Percentiles rank a stretch among this genome's conserved stretches.
These are phyloP conservation scores for Nitzschia putrida DNA, from an alignment of 108 stramenopile species.

Conservation along the genomic window DNA sequence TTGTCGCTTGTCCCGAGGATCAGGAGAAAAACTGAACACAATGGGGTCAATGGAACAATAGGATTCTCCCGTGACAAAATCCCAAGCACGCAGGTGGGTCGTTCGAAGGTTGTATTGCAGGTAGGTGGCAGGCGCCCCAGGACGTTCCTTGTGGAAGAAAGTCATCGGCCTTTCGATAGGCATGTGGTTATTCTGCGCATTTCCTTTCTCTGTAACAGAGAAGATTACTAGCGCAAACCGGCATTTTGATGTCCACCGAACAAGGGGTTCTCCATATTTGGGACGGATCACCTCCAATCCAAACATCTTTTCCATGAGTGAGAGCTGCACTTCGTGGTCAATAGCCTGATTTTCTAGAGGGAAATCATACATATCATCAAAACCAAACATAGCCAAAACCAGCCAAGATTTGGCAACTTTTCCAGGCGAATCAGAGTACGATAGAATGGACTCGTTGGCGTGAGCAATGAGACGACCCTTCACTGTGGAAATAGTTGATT, in stretches of 20 bases:
- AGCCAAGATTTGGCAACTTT: slow-evolving; percentile 73
- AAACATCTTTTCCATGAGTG: slow-evolving; percentile 69
- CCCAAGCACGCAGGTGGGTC: slow-evolving; percentile 74
- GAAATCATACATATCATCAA: slow-evolving; percentile 75
- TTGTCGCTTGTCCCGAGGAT: slow-evolving; percentile 61
- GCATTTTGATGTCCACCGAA: slow-evolving; percentile 61
- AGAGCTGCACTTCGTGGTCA: slow-evolving; percentile 59
- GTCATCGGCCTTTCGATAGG: slow-evolving; percentile 63
- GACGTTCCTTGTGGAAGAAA: slow-evolving; percentile 65
- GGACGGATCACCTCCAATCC: slow-evolving; percentile 37
- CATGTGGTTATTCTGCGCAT: neutral
- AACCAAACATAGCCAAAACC: slow-evolving; percentile 69
- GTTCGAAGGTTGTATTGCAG: slow-evolving; percentile 58
- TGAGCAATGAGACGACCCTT: slow-evolving; percentile 57
- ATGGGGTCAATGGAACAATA: slow-evolving; percentile 61
- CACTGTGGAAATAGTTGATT: slow-evolving; percentile 55
- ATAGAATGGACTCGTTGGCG: slow-evolving; percentile 57
- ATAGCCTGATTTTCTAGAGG: slow-evolving; percentile 70
- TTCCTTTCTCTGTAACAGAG: slow-evolving; percentile 40
- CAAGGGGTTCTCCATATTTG: slow-evolving; percentile 30
- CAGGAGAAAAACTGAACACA: slow-evolving; percentile 64
- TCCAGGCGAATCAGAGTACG: slow-evolving; percentile 20
- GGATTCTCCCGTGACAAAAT: slow-evolving; percentile 70
- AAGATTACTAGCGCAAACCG: slow-evolving; percentile 75
- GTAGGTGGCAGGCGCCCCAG: slow-evolving; percentile 67